These are phyloP conservation scores for Schrenkiella parvula DNA, from an alignment of 345 rosid species.

Conservation along the genomic window DNA sequence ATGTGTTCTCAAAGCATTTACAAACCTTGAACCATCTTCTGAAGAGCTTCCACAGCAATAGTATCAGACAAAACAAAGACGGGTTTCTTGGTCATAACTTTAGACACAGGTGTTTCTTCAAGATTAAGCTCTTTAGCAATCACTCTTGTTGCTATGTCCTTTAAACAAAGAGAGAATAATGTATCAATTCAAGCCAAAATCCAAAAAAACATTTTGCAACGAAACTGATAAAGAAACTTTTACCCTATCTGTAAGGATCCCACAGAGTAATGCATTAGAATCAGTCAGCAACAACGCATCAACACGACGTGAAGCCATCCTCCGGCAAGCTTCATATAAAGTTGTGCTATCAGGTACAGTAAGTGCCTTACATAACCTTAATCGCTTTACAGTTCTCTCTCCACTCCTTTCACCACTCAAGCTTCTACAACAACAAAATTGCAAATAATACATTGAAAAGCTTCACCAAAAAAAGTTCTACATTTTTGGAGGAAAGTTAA, in stretches of 20 bases:
- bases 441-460: no score
- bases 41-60: conserved; percentile 93
- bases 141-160: conserved; percentile 91
- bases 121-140: conserved; percentile 70
- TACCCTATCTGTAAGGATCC: conserved; percentile 97
- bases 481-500: no score
- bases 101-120: conserved; percentile 82
- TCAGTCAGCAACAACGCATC: conserved; percentile 93
- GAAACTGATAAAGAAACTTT: background rate
- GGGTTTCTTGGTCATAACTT: conserved; percentile 94
- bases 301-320: conserved; percentile 92
- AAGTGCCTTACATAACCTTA: conserved; percentile 79
- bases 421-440: conserved; percentile 53
- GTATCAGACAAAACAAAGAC: conserved; percentile 93
- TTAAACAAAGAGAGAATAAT: background rate
- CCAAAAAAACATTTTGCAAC: background rate
- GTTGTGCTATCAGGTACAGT: conserved; percentile 84
- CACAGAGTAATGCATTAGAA: conserved; percentile 89
- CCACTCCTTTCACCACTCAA: conserved; percentile 47
- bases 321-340: conserved; percentile 76
- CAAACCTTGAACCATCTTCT: conserved; percentile 99
- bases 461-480: background rate
- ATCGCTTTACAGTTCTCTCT: conserved; percentile 81
- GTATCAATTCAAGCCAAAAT: background rate
- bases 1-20: conserved; percentile 5